Conservation (phyloP, 805 yeast species). For the Candida nitratophila region DNA sequence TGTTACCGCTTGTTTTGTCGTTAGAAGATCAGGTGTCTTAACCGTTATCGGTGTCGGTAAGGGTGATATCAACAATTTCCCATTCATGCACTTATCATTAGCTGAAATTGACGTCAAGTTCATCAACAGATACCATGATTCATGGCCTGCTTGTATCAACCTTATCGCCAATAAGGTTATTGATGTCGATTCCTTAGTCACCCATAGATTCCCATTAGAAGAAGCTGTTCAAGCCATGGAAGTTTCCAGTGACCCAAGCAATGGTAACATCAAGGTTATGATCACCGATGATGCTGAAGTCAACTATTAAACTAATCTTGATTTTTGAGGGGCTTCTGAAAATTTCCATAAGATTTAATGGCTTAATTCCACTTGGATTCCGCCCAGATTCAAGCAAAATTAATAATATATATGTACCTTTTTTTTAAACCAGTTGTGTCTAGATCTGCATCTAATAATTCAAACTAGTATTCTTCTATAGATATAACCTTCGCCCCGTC, state of each 20-base stretch:
- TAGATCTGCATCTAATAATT: no score
- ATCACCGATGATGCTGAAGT: conserved; percentile 27
- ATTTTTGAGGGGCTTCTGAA: no score
- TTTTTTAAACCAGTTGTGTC: no score
- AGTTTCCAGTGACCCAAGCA: conserved; percentile 30
- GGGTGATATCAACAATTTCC: conserved; percentile 37
- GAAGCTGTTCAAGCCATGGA: conserved; percentile 41
- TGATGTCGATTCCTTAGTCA: conserved; percentile 38
- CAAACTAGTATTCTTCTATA: no score
- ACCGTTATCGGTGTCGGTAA: conserved; percentile 48
- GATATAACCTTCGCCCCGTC: no score
- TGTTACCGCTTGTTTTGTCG: conserved; percentile 37
- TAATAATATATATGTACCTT: no score
- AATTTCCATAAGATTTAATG: no score
- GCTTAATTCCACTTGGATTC: no score
- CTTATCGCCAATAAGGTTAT: conserved; percentile 37
- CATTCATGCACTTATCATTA: conserved; percentile 47
- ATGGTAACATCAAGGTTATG: conserved; percentile 42
- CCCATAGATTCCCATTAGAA: conserved; percentile 41
- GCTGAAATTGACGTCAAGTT: conserved; percentile 46
- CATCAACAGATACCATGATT: conserved; percentile 47
- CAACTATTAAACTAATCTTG: background rate
- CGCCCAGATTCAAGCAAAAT: no score
- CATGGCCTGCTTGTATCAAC: conserved; percentile 52
- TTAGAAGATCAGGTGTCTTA: conserved; percentile 39